These are phyloP conservation scores for Phytophthora cactorum DNA, from an alignment of 352 stramenopile genomes.

Conservation along the genomic window DNA sequence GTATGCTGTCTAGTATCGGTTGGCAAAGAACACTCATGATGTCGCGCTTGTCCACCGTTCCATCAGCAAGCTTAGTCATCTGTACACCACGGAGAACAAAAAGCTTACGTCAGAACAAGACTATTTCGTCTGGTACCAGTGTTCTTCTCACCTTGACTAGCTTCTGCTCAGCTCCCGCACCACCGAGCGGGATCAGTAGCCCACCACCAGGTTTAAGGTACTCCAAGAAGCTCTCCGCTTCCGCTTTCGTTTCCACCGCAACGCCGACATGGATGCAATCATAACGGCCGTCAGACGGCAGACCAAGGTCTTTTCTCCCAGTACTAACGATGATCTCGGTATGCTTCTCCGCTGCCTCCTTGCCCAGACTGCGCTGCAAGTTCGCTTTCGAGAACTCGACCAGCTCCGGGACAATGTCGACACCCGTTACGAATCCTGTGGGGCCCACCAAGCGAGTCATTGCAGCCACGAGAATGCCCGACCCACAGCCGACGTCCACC, in stretches of 20 bases:
- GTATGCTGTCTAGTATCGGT: slow-evolving; percentile 70
- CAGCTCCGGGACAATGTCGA: slow-evolving; percentile 85
- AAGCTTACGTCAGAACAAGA: slow-evolving; percentile 13
- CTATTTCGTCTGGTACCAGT: neutral
- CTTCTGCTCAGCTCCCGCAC: slow-evolving; percentile 70
- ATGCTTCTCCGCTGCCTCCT: slow-evolving; percentile 39
- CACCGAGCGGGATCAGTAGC: slow-evolving; percentile 72
- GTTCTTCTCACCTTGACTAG: slow-evolving; percentile 68
- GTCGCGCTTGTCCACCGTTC: slow-evolving; percentile 66
- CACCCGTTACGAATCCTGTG: slow-evolving; percentile 57
- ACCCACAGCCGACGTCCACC: slow-evolving; percentile 84
- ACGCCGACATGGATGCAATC: slow-evolving; percentile 87
- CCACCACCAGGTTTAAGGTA: slow-evolving; percentile 76
- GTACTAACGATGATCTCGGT: slow-evolving; percentile 54
- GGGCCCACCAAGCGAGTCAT: slow-evolving; percentile 77
- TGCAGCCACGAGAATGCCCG: slow-evolving; percentile 77
- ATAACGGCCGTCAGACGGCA: slow-evolving; percentile 45
- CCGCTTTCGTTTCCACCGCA: slow-evolving; percentile 75
- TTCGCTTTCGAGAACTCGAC: slow-evolving; percentile 74
- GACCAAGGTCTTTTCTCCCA: slow-evolving; percentile 48
- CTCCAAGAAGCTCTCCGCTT: slow-evolving; percentile 72
- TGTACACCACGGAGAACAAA: slow-evolving; percentile 13
- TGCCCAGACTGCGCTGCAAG: slow-evolving; percentile 52
- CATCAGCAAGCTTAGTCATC: slow-evolving; percentile 75
- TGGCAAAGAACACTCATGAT: slow-evolving; percentile 89